Conservation (phyloP, 805 yeast genomes). For the Candida pseudofarinosa region DNA sequence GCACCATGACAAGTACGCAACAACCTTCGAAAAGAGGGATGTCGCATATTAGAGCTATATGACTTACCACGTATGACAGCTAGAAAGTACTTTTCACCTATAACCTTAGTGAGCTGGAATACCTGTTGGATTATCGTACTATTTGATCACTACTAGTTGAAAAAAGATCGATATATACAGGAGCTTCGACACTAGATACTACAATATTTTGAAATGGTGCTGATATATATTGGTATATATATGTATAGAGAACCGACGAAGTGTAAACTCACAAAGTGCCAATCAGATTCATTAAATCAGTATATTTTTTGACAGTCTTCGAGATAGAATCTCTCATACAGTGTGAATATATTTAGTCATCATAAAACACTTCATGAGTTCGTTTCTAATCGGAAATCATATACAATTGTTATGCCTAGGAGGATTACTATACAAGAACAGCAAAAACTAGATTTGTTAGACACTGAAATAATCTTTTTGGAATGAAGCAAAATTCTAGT, state of each 20-base stretch:
- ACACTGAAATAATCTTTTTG: slow-evolving; percentile 4
- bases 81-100: not conserved
- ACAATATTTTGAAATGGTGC: too few species aligned
- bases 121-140: too few species aligned
- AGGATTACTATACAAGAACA: slow-evolving; percentile 14
- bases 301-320: slow-evolving; percentile 34
- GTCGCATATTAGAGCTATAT: not conserved
- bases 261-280: not conserved
- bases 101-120: too few species aligned
- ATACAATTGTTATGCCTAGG: not conserved
- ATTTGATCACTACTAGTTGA: too few species aligned
- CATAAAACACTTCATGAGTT: slow-evolving; percentile 20
- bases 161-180: too few species aligned
- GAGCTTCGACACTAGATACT: too few species aligned
- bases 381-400: not conserved
- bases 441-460: slow-evolving; percentile 14
- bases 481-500: not conserved
- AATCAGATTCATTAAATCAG: slow-evolving; percentile 49
- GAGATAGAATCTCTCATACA: slow-evolving; percentile 39
- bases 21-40: not conserved
- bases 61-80: not conserved
- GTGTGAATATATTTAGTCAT: slow-evolving; percentile 46
- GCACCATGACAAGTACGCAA: not conserved
- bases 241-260: too few species aligned
- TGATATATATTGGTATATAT: too few species aligned